Base-by-base conservation (phyloP, 345 rosid genomes). In the Anastatica hierochuntica region DNA sequence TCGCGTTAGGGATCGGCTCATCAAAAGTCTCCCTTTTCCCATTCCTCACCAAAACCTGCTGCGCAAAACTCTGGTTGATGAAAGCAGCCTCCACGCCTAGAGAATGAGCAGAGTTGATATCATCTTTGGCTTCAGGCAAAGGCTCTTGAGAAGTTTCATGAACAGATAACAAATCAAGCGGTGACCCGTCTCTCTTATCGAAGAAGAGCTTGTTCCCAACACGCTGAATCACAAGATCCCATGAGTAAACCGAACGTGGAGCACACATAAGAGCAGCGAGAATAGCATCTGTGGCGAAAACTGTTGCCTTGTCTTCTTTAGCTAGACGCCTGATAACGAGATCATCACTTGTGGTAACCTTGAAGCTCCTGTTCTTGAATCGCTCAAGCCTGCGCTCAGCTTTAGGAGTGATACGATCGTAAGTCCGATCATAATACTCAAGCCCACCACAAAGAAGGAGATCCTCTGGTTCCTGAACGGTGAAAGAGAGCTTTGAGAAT, bases 111-210 rank as follows among this genome's bases (percentile, higher is more conserved):
- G 70, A 65, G 7, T 65, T 65, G 45, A 65, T 65, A 43, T 65
- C 70, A 5, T 65, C 70, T 43, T 65, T 65, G 9, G 58, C 64
- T 19, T 65, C 70, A 65, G 70, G 70, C 2, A 63, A 29, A 0
- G 98, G 96, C 76, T 92, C 96, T 51, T 88, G 95, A 3, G 94
- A 87, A 2, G 95, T 92, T 53, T 88, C 96, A 12, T 92, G 98
- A 18, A 88, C 95, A 0, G 98, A 81, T 0, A 92, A 69, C 75
- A 92, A 63, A 77, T 88, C 98, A 1, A 92, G 79, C 62, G 77
- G 85, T 1, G 98, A 92, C 4, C 87, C 87, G 67, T 92, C 95
- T 52, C 98, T 72, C 69, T 92, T 85, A 66, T 92, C 98, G 15
- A 92, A 85, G 68, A 92, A 92, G 9, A 92, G 59, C 66, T 88